A percentile compares a stretch with the other conserved stretches of the same genome.
Evolutionary conservation across 768 basidiomycete species (phyloP).

Genomic region (Leucosporidium yakuticum): DNA sequence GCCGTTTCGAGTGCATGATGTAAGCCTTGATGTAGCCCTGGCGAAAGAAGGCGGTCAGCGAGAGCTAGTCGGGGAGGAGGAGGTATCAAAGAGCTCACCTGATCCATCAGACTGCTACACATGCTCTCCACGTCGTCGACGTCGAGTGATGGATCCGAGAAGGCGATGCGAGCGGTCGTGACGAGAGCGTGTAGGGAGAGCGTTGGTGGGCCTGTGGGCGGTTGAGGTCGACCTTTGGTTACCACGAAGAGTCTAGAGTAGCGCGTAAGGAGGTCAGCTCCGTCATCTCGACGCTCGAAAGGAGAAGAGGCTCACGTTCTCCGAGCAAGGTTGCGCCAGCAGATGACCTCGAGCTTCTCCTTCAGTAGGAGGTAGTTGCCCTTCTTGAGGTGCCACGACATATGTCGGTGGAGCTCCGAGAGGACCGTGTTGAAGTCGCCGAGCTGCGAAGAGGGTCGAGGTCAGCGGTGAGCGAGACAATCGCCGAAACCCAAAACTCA

Average conservation of each 20-base stretch:
- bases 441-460: slow-evolving; percentile 10
- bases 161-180: slow-evolving; percentile 22
- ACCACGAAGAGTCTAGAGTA: slow-evolving; percentile 7
- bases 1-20: slow-evolving; percentile 34
- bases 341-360: slow-evolving; percentile 38
- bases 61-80: no score
- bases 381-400: slow-evolving; percentile 22
- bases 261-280: neutral
- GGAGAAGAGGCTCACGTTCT: slow-evolving; percentile 41
- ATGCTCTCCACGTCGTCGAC: slow-evolving; percentile 38
- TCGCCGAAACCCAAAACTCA: neutral
- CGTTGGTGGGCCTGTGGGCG: slow-evolving; percentile 27
- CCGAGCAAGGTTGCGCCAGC: slow-evolving; percentile 38
- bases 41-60: neutral
- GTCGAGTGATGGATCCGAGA: slow-evolving; percentile 25
- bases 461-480: neutral
- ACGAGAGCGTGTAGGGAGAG: slow-evolving; percentile 26
- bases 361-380: slow-evolving; percentile 36
- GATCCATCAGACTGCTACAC: slow-evolving; percentile 35
- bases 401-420: slow-evolving; percentile 9
- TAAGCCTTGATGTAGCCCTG: slow-evolving; percentile 40
- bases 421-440: slow-evolving; percentile 28
- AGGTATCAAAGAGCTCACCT: slow-evolving; percentile 19
- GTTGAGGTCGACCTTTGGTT: slow-evolving; percentile 14
- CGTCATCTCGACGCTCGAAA: neutral